Evolutionary conservation across 176 grass and related monocot genomes (phyloP), one percentile per base, ranked within the genome.

Genomic region (Sorghum bicolor): DNA sequence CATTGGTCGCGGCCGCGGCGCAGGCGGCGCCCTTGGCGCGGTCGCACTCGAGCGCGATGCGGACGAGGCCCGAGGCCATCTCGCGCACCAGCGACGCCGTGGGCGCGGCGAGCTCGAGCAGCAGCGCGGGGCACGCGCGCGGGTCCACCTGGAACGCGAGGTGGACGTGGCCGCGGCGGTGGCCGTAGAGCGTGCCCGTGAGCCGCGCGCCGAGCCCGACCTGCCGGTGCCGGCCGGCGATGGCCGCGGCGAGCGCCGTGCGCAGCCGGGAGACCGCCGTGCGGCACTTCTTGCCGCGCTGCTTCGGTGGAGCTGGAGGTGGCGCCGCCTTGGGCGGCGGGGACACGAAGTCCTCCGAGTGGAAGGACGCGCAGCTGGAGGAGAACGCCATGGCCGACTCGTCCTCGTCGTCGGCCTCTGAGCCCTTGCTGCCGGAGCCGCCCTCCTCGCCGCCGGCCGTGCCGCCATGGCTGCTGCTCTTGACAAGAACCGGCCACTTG

Each of bases 21-120:
- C 39, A 29, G 36, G 47, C 52, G 12, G 36, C 53, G 20, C 78
- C 10, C 78, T 92, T 86, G 77, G 84, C 80, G 63, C 86, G 85
- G 83, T 92, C 93, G 33, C 93, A 92, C 79, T 94, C 91, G 34
- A 97, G 89, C 36, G 94, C 94, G 53, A 97, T 97, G 70, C 94
- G 89, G 40, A 97, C 94, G 77, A 97, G 91, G 55, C 94, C 94
- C 10, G 94, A 97, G 7, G 94, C 91, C 91, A 97, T 97, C 82
- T 97, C 94, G 44, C 88, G 85, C 31, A 97, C 94, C 17, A 97
- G 89, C 76, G 91, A 77, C 60, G 91, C 88, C 45, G 89, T 97
- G 52, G 91, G 94, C 64, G 87, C 90, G 31, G 94, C 83, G 2
- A 97, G 94, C 86, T 97, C 94, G 31, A 97, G 85, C 52, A 94